phyloP scores from a whole-genome alignment of 2,329 filamentous ascomycete species.

The Colletotrichum sp. region DNA sequence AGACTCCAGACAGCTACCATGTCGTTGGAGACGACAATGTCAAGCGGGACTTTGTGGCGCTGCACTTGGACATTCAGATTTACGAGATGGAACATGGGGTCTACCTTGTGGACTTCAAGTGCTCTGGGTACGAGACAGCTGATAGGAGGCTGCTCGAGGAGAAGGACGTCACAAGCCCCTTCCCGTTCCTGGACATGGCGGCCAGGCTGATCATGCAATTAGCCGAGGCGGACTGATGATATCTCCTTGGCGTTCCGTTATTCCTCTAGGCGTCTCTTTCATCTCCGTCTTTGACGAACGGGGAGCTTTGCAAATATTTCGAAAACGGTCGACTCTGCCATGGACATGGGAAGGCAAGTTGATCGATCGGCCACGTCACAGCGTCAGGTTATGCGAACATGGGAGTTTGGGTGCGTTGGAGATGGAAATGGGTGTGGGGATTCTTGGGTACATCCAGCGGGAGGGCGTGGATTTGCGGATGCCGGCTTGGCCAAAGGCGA shows the following conservation, averaged over 20 bases:
- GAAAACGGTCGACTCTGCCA: constrained; percentile 9
- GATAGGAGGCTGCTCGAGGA: constrained; percentile 81
- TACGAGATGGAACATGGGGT: constrained; percentile 93
- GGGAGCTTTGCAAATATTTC: neutral
- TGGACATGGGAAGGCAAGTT: neutral
- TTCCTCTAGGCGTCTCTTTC: neutral
- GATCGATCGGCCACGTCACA: constrained; percentile 3
- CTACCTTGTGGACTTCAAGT: constrained; percentile 98
- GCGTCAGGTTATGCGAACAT: constrained; percentile 3
- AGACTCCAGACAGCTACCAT: constrained; percentile 41
- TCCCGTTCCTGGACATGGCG: constrained; percentile 94
- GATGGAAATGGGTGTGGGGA: neutral
- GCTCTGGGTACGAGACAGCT: constrained; percentile 87
- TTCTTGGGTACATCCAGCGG: neutral
- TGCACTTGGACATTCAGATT: constrained; percentile 95
- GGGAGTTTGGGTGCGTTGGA: constrained; percentile 14
- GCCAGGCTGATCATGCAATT: constrained; percentile 92
- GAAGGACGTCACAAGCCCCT: constrained; percentile 94
- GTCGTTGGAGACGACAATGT: constrained; percentile 43
- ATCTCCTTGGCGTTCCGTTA: neutral
- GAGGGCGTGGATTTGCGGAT: neutral
- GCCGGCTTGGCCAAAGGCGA: neutral
- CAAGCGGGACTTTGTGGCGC: constrained; percentile 75
- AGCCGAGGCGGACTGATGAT: constrained; percentile 72
- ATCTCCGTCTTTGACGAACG: neutral